phyloP scores from a whole-genome alignment of 1,139 yeast species.

The Wickerhamomyces sp. region DNA sequence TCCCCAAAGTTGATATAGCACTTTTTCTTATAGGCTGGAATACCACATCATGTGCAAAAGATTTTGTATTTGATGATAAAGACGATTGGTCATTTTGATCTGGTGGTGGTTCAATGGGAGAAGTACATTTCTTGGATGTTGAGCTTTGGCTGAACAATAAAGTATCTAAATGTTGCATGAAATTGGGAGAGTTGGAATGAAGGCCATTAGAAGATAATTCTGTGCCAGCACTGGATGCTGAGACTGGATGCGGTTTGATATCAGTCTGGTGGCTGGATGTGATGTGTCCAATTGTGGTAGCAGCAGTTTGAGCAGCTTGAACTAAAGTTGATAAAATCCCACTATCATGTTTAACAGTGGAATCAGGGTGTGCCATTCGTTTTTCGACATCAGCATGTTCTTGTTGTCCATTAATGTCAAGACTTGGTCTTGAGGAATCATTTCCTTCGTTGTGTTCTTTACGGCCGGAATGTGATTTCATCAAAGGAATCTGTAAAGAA shows the following conservation, averaged over 20 bases:
- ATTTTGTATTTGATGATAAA: slow-evolving; percentile 3
- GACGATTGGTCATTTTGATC: slow-evolving; percentile 5
- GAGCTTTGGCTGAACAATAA: slow-evolving; percentile 20
- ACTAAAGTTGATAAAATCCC: slow-evolving; percentile 29
- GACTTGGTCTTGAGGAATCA: neutral
- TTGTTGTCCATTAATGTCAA: neutral
- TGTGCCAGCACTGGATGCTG: slow-evolving; percentile 11
- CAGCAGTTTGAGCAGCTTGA: slow-evolving; percentile 34
- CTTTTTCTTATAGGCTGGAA: slow-evolving; percentile 58
- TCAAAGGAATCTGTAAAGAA: neutral
- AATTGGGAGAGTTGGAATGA: slow-evolving; percentile 20
- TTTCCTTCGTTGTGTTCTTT: neutral
- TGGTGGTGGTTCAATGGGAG: slow-evolving; percentile 4
- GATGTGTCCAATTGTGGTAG: slow-evolving; percentile 24
- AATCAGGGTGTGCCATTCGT: slow-evolving; percentile 14
- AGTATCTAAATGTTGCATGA: slow-evolving; percentile 32
- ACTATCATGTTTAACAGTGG: slow-evolving; percentile 5
- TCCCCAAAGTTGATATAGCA: slow-evolving; percentile 62
- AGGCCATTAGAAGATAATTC: slow-evolving; percentile 8
- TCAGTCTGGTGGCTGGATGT: slow-evolving; percentile 8
- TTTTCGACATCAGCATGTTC: slow-evolving; percentile 10
- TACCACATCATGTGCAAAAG: slow-evolving; percentile 31
- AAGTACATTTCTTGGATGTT: slow-evolving; percentile 1
- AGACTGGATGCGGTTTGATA: slow-evolving; percentile 22
- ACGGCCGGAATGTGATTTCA: neutral